Evolutionary conservation across 2,329 filamentous ascomycete genomes (phyloP).

Genomic region (Remersonia thermophila): DNA sequence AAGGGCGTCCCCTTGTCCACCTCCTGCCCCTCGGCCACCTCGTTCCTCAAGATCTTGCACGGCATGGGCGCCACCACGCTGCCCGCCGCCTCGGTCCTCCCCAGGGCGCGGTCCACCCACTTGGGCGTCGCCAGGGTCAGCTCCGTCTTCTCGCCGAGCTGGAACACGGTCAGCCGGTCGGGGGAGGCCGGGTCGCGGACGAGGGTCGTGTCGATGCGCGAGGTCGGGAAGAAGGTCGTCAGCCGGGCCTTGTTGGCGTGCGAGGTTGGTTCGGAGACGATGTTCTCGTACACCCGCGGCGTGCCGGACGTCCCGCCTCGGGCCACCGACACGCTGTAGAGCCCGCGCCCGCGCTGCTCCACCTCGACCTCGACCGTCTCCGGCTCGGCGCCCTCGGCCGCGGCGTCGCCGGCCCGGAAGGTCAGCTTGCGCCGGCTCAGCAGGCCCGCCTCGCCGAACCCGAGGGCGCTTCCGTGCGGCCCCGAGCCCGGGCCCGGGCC

Average conservation of each 20-base stretch:
- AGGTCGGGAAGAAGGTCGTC: conserved; percentile 68
- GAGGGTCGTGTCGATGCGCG: conserved; percentile 68
- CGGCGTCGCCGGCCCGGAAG: conserved; percentile 43
- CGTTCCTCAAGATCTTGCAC: conserved; percentile 85
- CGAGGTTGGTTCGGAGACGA: conserved; percentile 29
- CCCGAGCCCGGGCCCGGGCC: conserved; percentile 20
- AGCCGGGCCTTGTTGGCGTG: conserved; percentile 30
- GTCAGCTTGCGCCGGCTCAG: conserved; percentile 34
- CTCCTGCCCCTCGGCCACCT: conserved; percentile 67
- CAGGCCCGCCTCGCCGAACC: conserved; percentile 36
- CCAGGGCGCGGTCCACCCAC: conserved; percentile 82
- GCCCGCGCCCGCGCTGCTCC: conserved; percentile 33
- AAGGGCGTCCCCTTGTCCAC: conserved; percentile 80
- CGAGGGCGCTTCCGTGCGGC: conserved; percentile 40
- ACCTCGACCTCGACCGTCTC: conserved; percentile 43
- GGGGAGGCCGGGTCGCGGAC: conserved; percentile 41
- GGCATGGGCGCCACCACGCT: conserved; percentile 92
- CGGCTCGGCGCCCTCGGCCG: conserved; percentile 37
- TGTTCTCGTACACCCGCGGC: conserved; percentile 30
- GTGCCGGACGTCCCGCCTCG: conserved; percentile 27
- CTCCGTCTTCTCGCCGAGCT: conserved; percentile 48
- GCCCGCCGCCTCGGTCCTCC: conserved; percentile 65
- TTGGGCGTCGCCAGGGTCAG: conserved; percentile 47
- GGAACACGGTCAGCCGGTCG: conserved; percentile 66
- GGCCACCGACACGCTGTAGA: conserved; percentile 35